Percentiles rank a stretch among this genome's conserved stretches.
phyloP scores from a whole-genome alignment of 2,329 filamentous ascomycete genomes.

The Thelonectria blattea region DNA sequence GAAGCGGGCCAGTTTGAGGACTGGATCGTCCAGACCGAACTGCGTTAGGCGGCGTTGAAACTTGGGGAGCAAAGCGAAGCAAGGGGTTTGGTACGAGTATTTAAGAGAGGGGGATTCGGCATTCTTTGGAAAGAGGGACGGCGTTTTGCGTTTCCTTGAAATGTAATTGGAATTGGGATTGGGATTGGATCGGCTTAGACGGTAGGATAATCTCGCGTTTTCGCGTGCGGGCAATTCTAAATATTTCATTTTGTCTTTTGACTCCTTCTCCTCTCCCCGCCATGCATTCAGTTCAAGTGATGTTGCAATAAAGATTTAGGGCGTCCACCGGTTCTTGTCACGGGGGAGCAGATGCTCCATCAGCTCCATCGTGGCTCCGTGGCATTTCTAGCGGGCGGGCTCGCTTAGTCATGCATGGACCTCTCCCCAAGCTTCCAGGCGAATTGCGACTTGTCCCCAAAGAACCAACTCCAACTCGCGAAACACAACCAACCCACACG shows the following conservation, averaged over 20 bases:
- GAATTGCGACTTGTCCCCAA: slow-evolving; percentile 32
- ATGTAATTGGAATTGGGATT: background rate
- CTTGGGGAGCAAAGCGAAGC: background rate
- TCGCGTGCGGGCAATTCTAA: background rate
- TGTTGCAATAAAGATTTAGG: background rate
- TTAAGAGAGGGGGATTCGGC: background rate
- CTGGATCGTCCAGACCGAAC: slow-evolving; percentile 42
- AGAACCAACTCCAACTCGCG: slow-evolving; percentile 12
- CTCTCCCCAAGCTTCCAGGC: background rate
- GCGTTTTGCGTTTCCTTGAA: background rate
- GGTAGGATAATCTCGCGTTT: background rate
- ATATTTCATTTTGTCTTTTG: background rate
- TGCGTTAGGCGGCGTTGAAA: background rate
- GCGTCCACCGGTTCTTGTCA: background rate
- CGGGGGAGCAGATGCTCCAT: background rate
- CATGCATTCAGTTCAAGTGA: background rate
- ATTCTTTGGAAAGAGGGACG: too few relatives aligned
- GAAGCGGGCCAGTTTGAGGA: slow-evolving; percentile 40
- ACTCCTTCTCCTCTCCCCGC: background rate
- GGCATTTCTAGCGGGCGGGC: background rate
- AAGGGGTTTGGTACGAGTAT: background rate
- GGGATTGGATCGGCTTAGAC: slow-evolving; percentile 4
- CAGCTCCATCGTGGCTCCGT: background rate
- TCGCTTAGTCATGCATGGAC: slow-evolving; percentile 33
- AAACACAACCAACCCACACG: slow-evolving; percentile 23